phyloP scores from a whole-genome alignment of 306 rosid species.

The Luffa acutangula region DNA sequence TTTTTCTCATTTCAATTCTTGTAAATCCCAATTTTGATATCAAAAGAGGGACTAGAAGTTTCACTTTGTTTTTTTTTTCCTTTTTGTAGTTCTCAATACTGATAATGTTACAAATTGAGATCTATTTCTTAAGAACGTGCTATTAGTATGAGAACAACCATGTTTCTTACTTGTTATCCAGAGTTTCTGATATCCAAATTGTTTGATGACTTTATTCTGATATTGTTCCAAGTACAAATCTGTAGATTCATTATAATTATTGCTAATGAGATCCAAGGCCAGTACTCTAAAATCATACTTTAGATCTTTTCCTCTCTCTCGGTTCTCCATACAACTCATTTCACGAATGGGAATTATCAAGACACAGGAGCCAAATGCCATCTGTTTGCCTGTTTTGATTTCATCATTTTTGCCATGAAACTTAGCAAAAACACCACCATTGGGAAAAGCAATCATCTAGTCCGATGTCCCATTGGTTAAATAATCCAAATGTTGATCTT shows the following conservation, averaged over 20 bases:
- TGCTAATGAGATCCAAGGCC: neutral
- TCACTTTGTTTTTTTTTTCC: neutral
- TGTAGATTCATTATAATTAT: neutral
- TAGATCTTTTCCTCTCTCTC: too few relatives aligned
- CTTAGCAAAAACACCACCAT: too few relatives aligned
- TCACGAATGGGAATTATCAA: too few relatives aligned
- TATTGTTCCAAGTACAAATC: neutral
- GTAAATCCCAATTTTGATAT: neutral
- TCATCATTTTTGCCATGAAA: too few relatives aligned
- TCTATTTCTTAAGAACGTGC: neutral
- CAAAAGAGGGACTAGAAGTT: neutral
- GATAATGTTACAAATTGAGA: neutral
- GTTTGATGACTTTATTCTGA: neutral
- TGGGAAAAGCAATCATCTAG: too few relatives aligned
- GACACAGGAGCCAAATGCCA: too few relatives aligned
- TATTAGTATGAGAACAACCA: neutral
- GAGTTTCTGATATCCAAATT: neutral
- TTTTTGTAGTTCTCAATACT: neutral
- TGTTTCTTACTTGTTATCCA: neutral
- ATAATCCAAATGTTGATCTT: too few relatives aligned
- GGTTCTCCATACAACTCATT: too few relatives aligned
- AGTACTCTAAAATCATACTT: neutral
- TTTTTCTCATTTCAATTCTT: neutral
- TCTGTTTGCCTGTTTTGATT: too few relatives aligned
- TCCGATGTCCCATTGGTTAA: too few relatives aligned